These are phyloP conservation scores for Maudiozyma serrabonitensis DNA, from an alignment of 805 yeast species.

Conservation along the genomic window DNA sequence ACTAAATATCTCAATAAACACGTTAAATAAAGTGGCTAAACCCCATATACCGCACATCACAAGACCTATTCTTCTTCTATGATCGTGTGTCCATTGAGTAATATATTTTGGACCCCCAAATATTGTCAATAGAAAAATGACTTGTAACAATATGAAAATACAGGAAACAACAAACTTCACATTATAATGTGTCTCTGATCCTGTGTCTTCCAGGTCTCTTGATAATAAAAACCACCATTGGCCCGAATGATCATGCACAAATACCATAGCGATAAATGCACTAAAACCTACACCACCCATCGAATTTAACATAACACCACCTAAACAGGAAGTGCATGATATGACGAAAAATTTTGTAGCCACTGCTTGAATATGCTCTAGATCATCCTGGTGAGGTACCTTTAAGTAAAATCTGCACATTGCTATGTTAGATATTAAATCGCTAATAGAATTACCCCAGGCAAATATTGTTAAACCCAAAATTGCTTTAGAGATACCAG, in stretches of 20 bases:
- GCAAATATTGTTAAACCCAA: constrained; percentile 91
- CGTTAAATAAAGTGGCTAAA: constrained; percentile 18
- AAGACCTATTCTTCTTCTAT: constrained; percentile 17
- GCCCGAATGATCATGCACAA: constrained; percentile 10
- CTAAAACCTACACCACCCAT: constrained; percentile 77
- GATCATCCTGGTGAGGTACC: constrained; percentile 14
- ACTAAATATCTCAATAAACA: constrained; percentile 15
- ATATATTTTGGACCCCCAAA: constrained; percentile 13
- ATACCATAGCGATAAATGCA: constrained; percentile 40
- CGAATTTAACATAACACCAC: constrained; percentile 77
- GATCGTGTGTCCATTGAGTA: constrained; percentile 6
- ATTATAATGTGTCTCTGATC: constrained; percentile 4
- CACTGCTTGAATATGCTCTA: constrained; percentile 9
- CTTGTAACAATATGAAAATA: constrained; percentile 15
- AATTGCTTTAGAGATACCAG: constrained; percentile 61
- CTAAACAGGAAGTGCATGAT: constrained; percentile 90
- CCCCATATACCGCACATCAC: constrained; percentile 22
- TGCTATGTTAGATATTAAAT: constrained; percentile 74
- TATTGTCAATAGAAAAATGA: constrained; percentile 9
- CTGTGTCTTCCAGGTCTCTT: constrained; percentile 11
- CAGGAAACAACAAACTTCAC: constrained; percentile 23
- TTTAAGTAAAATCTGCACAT: constrained; percentile 49
- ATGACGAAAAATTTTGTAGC: constrained; percentile 68
- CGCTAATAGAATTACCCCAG: constrained; percentile 89
- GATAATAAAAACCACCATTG: constrained; percentile 20